Evolutionary conservation across 306 rosid species (phyloP), one percentile per base, ranked within the genome.

Genomic region (Begonia masoniana): DNA sequence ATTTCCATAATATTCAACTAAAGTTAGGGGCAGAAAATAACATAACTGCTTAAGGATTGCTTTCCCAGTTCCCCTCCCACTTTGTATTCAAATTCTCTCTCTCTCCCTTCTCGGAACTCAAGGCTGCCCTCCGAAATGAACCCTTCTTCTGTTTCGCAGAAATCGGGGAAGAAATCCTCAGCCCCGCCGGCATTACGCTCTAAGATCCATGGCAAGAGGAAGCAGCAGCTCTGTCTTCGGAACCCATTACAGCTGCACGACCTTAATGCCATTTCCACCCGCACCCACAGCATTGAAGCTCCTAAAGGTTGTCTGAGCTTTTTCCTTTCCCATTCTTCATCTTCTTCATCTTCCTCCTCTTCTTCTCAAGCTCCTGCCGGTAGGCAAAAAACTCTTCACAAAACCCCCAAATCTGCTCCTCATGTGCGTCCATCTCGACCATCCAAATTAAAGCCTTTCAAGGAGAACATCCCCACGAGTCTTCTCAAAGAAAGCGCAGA

Each of bases 281-380:
- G 77, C 73, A 57, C 57, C 54, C 47, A 74, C 68, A 66, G 84
- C 52, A 36, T 61, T 41, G 91, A 83, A 62, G 74, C 78, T 45
- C 87, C 83, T 13, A 75, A 61, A 59, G 96, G 91, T 15, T 79
- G 94, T 64, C 92, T 88, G 63, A 75, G 77, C 77, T 84, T 79
- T 64, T 69, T 84, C 70, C 80, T 70, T 50, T 62, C 77, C 31
- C 71, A 76, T 41, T 41, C 74, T 41, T 70, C 87, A n/a, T n/a
- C n/a, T n/a, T n/a, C n/a, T n/a, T n/a, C n/a, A 5, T 31, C 39
- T 31, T 31, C 39, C 39, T 31, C 9, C 59, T 64, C 82, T 31
- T 70, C 66, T 54, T 68, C 78, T 13, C 78, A 60, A 62, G 70
- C 72, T 61, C 73, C 82, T 41, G 60, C 68, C 14, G 31, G 31